These are phyloP conservation scores for Trifolium subterraneum DNA, from an alignment of 306 rosid species.

Conservation along the genomic window DNA sequence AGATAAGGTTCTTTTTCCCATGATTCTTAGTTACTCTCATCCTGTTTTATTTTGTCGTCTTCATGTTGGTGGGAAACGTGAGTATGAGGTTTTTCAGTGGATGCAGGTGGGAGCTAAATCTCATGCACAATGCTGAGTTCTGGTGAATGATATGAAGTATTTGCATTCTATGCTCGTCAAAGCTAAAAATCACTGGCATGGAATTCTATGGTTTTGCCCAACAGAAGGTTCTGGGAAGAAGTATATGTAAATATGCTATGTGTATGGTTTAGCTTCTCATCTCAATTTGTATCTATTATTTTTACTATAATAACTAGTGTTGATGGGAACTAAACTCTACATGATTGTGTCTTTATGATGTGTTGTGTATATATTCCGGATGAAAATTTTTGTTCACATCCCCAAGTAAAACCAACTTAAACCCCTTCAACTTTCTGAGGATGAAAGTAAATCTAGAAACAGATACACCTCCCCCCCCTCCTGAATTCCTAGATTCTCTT, in stretches of 20 bases:
- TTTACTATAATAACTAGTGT: conserved; percentile 41
- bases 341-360: conserved; percentile 39
- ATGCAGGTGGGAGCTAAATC: conserved; percentile 78
- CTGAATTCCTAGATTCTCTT: too few species aligned
- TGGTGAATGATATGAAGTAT: conserved; percentile 36
- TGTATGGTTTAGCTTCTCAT: conserved; percentile 70
- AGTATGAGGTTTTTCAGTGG: conserved; percentile 61
- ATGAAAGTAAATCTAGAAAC: conserved; percentile 22
- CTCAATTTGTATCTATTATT: conserved; percentile 55
- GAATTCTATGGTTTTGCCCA: conserved; percentile 41
- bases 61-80: conserved; percentile 43
- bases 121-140: conserved; percentile 37
- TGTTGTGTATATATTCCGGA: conserved; percentile 51
- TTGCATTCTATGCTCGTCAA: conserved; percentile 54
- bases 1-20: conserved; percentile 31
- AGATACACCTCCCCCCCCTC: not conserved
- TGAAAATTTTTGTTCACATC: conserved; percentile 52
- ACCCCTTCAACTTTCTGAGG: conserved; percentile 14
- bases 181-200: conserved; percentile 48
- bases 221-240: conserved; percentile 47
- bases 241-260: conserved; percentile 64
- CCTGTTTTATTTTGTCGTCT: too few species aligned
- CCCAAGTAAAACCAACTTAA: conserved; percentile 41
- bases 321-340: conserved; percentile 66
- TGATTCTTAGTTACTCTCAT: too few species aligned